Evolutionary conservation across 805 yeast species (phyloP).

Genomic region (Candida gorgasii): DNA sequence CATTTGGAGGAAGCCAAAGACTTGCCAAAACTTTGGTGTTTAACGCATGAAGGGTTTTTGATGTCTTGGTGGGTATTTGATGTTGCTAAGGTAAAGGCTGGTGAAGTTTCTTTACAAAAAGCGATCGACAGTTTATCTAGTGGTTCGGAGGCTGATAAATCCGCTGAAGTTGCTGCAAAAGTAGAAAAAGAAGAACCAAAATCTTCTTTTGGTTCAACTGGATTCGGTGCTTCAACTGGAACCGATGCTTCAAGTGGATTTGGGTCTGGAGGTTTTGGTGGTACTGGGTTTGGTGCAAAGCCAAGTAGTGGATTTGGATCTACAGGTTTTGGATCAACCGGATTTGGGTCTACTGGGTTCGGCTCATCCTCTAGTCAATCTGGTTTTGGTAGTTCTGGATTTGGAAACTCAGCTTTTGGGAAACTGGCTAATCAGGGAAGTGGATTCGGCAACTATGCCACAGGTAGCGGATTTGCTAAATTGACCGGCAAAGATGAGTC

Average conservation of each 20-base stretch:
- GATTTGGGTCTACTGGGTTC: slow-evolving; percentile 11
- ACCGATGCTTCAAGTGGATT: too few species aligned
- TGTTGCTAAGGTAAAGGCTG: slow-evolving; percentile 10
- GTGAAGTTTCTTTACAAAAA: slow-evolving; percentile 7
- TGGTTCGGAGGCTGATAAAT: neutral
- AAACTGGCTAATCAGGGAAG: slow-evolving; percentile 10
- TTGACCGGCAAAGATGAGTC: slow-evolving; percentile 14
- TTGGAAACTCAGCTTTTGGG: slow-evolving; percentile 12
- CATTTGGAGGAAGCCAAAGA: slow-evolving; percentile 60
- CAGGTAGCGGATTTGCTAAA: slow-evolving; percentile 3
- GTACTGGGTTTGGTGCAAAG: slow-evolving; percentile 1
- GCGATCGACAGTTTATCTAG: slow-evolving; percentile 20
- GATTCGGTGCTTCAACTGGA: too few species aligned
- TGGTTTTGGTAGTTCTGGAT: slow-evolving; percentile 11
- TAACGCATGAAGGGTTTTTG: slow-evolving; percentile 64
- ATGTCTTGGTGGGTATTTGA: slow-evolving; percentile 68
- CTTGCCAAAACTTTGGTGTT: slow-evolving; percentile 63
- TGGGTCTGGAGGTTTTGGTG: slow-evolving; percentile 8
- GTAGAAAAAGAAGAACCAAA: neutral
- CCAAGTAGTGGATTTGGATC: neutral
- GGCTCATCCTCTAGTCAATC: slow-evolving; percentile 5
- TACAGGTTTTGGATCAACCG: slow-evolving; percentile 4
- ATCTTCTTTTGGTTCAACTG: slow-evolving; percentile 11
- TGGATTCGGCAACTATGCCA: slow-evolving; percentile 18
- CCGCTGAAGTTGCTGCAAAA: neutral